phyloP scores from a whole-genome alignment of 257 asterid genomes.

The Misopates orontium region DNA sequence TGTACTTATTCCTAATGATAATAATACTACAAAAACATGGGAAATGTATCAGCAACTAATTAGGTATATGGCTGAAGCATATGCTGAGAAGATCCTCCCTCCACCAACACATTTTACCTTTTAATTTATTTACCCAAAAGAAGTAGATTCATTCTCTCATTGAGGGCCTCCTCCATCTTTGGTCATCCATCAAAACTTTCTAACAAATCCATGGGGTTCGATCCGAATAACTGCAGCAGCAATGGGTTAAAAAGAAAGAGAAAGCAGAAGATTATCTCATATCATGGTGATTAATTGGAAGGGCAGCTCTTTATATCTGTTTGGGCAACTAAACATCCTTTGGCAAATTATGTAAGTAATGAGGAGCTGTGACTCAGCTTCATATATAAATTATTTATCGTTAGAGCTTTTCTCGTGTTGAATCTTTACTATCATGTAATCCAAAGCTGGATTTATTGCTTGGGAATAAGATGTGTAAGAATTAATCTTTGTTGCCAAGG shows the following conservation, averaged over 20 bases:
- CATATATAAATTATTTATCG: too few relatives aligned
- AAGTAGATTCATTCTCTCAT: too few relatives aligned
- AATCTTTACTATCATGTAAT: too few relatives aligned
- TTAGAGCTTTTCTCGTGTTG: too few relatives aligned
- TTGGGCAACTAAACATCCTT: constrained; percentile 54
- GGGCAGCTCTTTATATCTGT: background rate
- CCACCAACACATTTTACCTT: background rate
- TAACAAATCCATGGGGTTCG: background rate
- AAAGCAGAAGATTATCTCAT: background rate
- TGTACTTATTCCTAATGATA: too few relatives aligned
- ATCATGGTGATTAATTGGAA: background rate
- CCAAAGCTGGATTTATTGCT: too few relatives aligned
- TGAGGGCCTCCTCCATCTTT: background rate
- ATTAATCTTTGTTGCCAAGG: too few relatives aligned
- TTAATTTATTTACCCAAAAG: background rate
- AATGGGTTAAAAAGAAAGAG: background rate
- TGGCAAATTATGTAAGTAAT: constrained; percentile 48
- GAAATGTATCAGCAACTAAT: too few relatives aligned
- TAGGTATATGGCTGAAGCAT: background rate
- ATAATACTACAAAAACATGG: too few relatives aligned
- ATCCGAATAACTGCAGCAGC: background rate
- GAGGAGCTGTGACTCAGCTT: too few relatives aligned
- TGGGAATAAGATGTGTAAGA: too few relatives aligned
- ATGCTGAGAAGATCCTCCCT: constrained; percentile 7
- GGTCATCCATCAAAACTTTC: background rate